phyloP scores from a whole-genome alignment of 495 filamentous ascomycete species.

The Chlorociboria aeruginascens region DNA sequence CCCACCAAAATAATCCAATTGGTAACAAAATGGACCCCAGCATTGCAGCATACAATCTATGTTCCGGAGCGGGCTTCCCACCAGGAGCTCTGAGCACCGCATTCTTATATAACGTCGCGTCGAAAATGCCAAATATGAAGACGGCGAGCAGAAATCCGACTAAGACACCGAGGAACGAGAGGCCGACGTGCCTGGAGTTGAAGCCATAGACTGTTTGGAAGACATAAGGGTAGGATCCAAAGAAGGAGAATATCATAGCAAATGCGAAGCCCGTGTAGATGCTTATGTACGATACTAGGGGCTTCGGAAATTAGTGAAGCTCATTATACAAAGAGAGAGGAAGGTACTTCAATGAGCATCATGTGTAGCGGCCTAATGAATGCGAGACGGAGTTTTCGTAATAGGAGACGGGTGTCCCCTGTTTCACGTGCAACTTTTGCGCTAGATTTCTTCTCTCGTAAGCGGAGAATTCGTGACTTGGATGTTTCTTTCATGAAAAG shows the following conservation, averaged over 20 bases:
- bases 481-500: slow-evolving; percentile 14
- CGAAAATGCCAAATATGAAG: slow-evolving; percentile 8
- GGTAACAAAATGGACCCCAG: slow-evolving; percentile 10
- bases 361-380: slow-evolving; percentile 8
- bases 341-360: slow-evolving; percentile 3
- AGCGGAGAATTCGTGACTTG: slow-evolving; percentile 7
- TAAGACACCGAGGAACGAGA: slow-evolving; percentile 13
- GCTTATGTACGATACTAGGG: slow-evolving; percentile 7
- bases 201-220: slow-evolving; percentile 15
- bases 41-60: slow-evolving; percentile 16
- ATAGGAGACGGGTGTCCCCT: slow-evolving; percentile 6
- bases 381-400: slow-evolving; percentile 4
- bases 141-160: slow-evolving; percentile 13
- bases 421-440: slow-evolving; percentile 3
- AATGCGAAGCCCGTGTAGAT: slow-evolving; percentile 17
- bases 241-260: slow-evolving; percentile 18
- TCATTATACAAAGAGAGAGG: background rate
- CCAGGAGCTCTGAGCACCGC: background rate
- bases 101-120: slow-evolving; percentile 10
- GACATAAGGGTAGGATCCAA: slow-evolving; percentile 17
- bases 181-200: slow-evolving; percentile 15
- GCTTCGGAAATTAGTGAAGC: slow-evolving; percentile 2
- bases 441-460: slow-evolving; percentile 5
- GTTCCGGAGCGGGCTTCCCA: slow-evolving; percentile 11
- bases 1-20: slow-evolving; percentile 16